Conservation (phyloP, 148 eudicot genomes). For the Pharnaceum exiguum region DNA sequence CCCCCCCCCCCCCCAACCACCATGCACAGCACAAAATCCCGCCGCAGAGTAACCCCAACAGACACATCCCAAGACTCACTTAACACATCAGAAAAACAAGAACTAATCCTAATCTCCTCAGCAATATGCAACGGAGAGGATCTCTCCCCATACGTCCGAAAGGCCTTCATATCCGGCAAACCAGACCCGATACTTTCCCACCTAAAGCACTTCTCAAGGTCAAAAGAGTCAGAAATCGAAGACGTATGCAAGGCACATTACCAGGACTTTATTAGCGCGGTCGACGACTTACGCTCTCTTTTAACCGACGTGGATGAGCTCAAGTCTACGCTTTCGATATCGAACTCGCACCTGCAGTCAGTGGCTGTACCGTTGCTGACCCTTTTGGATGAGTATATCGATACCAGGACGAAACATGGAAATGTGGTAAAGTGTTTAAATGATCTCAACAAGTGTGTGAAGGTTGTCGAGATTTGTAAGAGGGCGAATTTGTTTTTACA, state of each 20-base stretch:
- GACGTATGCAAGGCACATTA: constrained; percentile 82
- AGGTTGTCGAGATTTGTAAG: constrained; percentile 52
- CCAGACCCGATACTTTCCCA: constrained; percentile 68
- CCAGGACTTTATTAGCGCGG: constrained; percentile 92
- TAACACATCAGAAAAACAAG: constrained; percentile 60
- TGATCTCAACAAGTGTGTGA: constrained; percentile 31
- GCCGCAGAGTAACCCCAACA: constrained; percentile 54
- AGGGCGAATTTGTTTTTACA: constrained; percentile 53
- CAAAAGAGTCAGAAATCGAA: constrained; percentile 84
- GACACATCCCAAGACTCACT: constrained; percentile 14
- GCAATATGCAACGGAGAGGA: constrained; percentile 92
- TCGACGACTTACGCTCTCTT: constrained; percentile 91
- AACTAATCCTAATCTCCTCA: constrained; percentile 76
- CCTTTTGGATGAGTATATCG: constrained; percentile 58
- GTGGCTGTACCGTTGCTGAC: constrained; percentile 59
- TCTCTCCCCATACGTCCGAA: constrained; percentile 73
- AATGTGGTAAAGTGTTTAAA: constrained; percentile 47
- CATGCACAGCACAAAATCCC: constrained; percentile 52
- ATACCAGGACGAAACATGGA: constrained; percentile 44
- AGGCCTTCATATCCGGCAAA: constrained; percentile 68
- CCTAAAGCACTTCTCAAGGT: constrained; percentile 61
- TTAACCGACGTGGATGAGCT: constrained; percentile 83
- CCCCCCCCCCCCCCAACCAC: not conserved
- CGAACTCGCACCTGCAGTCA: constrained; percentile 60
- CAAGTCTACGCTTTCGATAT: constrained; percentile 59